These are phyloP conservation scores for Puccinia hordei DNA, from an alignment of 1,284 basidiomycete genomes.

Conservation along the genomic window DNA sequence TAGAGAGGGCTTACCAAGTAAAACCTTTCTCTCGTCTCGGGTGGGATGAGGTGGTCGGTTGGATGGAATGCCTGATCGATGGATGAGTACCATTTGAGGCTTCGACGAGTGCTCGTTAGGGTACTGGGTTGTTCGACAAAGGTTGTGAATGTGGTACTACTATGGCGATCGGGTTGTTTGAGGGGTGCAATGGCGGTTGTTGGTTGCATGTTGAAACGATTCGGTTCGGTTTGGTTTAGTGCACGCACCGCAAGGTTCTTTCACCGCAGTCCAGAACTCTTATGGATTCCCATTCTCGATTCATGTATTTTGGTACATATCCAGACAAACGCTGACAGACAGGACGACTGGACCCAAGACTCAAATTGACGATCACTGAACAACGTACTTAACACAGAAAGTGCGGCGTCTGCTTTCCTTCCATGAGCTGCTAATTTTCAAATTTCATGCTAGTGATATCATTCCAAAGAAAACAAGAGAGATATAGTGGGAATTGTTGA, in stretches of 20 bases:
- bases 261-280: too few species aligned
- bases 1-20: conserved; percentile 17
- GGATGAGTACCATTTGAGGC: conserved; percentile 45
- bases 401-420: not conserved
- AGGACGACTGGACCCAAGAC: too few species aligned
- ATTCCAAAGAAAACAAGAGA: not conserved
- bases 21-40: conserved; percentile 39
- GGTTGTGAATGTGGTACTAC: not conserved
- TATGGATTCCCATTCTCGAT: too few species aligned
- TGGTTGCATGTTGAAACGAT: conserved; percentile 23
- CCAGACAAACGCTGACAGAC: too few species aligned
- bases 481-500: too few species aligned
- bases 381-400: too few species aligned
- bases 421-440: too few species aligned
- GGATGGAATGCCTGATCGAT: conserved; percentile 35
- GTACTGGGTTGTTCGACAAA: not conserved
- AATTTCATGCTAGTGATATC: not conserved
- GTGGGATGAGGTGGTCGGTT: conserved; percentile 16
- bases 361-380: too few species aligned
- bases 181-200: not conserved
- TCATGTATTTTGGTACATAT: too few species aligned
- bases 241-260: too few species aligned
- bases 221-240: too few species aligned
- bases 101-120: not conserved
- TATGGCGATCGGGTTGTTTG: not conserved